phyloP scores from a whole-genome alignment of 306 rosid genomes.

The Abrus precatorius region DNA sequence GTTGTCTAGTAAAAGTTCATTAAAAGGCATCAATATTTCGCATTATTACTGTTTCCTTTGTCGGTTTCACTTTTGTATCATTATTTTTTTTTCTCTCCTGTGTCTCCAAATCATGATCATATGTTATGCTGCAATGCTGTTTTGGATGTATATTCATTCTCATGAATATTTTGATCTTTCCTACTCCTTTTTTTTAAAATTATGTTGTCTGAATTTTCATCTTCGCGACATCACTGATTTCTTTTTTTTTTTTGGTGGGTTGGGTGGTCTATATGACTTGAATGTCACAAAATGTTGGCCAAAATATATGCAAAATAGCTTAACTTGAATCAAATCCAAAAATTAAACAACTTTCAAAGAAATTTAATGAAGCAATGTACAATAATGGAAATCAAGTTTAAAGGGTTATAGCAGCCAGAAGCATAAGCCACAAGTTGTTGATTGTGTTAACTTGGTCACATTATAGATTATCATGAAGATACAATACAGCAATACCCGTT shows the following conservation, averaged over 20 bases:
- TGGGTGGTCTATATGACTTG: neutral
- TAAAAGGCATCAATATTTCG: constrained; percentile 44
- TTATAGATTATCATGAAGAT: constrained; percentile 17
- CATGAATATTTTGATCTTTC: neutral
- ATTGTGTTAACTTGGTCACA: constrained; percentile 28
- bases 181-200: neutral
- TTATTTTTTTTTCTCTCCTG: neutral
- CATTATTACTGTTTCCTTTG: constrained; percentile 46
- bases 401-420: neutral
- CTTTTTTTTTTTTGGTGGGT: neutral
- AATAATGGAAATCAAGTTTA: neutral
- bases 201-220: constrained; percentile 20
- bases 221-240: neutral
- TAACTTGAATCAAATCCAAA: neutral
- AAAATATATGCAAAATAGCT: neutral
- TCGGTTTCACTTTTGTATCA: constrained; percentile 49
- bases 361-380: neutral
- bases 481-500: neutral
- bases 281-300: neutral
- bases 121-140: constrained; percentile 11
- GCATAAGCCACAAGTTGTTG: neutral
- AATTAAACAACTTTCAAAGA: neutral
- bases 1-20: constrained; percentile 49
- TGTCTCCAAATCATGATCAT: constrained; percentile 42
- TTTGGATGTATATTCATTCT: constrained; percentile 24